Evolutionary conservation across 164 flowering plant genomes (phyloP).

Genomic region (Sedum album): DNA sequence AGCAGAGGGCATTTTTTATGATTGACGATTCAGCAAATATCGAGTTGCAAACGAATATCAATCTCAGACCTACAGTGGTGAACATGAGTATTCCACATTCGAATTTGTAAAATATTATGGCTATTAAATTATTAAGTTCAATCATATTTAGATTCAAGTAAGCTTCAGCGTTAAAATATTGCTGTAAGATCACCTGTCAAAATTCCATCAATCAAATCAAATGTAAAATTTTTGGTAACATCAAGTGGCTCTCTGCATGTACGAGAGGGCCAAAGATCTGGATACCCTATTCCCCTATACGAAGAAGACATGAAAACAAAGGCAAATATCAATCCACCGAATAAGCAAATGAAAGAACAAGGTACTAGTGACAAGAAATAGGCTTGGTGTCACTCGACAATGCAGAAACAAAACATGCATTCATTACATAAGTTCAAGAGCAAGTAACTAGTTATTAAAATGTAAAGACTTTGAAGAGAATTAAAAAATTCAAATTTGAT

Average conservation of each 20-base stretch:
- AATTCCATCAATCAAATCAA: conserved; percentile 76
- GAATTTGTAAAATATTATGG: neutral
- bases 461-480: neutral
- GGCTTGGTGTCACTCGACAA: neutral
- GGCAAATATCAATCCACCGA: neutral
- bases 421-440: neutral
- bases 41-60: neutral
- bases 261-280: conserved; percentile 91
- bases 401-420: neutral
- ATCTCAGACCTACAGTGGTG: neutral
- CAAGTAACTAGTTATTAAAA: neutral
- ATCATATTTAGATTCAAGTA: neutral
- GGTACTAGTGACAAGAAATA: neutral
- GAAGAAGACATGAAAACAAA: conserved; percentile 11
- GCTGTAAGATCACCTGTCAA: conserved; percentile 46
- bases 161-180: neutral
- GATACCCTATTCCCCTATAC: conserved; percentile 91
- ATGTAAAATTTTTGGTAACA: conserved; percentile 74
- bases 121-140: neutral
- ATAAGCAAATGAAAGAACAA: no score
- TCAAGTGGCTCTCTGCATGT: conserved; percentile 93
- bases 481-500: neutral
- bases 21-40: neutral
- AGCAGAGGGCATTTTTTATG: neutral
- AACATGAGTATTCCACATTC: neutral